Evolutionary conservation across 805 yeast genomes (phyloP).

Genomic region (Brettanomyces custersianus): DNA sequence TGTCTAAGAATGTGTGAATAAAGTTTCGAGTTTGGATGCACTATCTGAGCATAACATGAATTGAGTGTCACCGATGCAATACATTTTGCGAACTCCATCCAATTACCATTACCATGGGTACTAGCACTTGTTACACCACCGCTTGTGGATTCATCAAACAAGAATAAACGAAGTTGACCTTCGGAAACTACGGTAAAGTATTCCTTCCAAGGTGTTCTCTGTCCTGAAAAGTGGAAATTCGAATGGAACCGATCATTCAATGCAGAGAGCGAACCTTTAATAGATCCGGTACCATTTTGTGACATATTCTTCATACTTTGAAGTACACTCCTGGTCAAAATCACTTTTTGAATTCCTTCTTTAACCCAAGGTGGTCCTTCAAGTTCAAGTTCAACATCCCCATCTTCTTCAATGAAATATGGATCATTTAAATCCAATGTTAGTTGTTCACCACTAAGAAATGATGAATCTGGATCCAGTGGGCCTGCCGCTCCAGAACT

Average conservation of each 20-base stretch:
- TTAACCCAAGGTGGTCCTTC: conserved; percentile 73
- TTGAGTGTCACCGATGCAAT: conserved; percentile 44
- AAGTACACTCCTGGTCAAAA: conserved; percentile 9
- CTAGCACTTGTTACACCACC: conserved; percentile 7
- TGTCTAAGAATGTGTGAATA: conserved; percentile 11
- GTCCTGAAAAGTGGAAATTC: background rate
- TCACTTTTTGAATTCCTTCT: conserved; percentile 51
- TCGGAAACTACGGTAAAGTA: conserved; percentile 60
- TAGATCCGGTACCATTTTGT: background rate
- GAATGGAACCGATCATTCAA: background rate
- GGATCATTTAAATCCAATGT: conserved; percentile 1
- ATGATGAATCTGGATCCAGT: conserved; percentile 1
- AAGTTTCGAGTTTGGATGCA: conserved; percentile 25
- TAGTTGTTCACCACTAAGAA: background rate
- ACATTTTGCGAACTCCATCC: conserved; percentile 56
- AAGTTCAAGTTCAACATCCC: conserved; percentile 53
- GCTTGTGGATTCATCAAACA: conserved; percentile 27
- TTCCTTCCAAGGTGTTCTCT: conserved; percentile 30
- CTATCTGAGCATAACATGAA: conserved; percentile 40
- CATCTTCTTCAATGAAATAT: conserved; percentile 18
- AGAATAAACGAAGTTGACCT: conserved; percentile 53
- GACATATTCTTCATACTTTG: background rate
- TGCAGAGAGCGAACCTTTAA: conserved; percentile 1
- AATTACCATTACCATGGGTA: conserved; percentile 45
- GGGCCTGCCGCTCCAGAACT: conserved; percentile 1